These are phyloP conservation scores for Hypsizygus ulmarius DNA, from an alignment of 1,284 basidiomycete genomes.

Conservation along the genomic window DNA sequence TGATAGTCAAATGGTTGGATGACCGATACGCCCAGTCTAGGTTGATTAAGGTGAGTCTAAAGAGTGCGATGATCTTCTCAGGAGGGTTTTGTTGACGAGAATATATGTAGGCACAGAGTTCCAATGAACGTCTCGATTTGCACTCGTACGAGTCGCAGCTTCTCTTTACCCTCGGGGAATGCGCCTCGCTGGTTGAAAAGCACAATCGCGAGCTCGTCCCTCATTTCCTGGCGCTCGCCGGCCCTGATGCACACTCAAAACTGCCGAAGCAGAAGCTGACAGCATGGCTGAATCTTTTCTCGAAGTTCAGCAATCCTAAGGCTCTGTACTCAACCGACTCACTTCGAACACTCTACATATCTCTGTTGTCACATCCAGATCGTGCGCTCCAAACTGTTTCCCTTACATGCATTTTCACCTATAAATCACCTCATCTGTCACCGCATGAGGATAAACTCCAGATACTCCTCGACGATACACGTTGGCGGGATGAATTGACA, in stretches of 20 bases:
- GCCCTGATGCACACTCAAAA: constrained; percentile 35
- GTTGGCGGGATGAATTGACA: constrained; percentile 87
- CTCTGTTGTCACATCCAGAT: constrained; percentile 87
- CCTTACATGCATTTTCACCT: constrained; percentile 81
- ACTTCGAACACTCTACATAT: constrained; percentile 68
- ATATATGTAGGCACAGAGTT: constrained; percentile 49
- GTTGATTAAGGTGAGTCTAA: constrained; percentile 31
- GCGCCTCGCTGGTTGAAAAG: constrained; percentile 73
- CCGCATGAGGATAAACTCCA: constrained; percentile 70
- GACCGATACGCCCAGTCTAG: constrained; percentile 27
- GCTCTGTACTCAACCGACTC: constrained; percentile 72
- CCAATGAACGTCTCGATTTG: constrained; percentile 69
- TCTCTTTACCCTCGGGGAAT: constrained; percentile 64
- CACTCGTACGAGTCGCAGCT: constrained; percentile 81
- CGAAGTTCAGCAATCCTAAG: constrained; percentile 90
- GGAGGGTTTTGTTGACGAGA: constrained; percentile 1
- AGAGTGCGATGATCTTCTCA: constrained; percentile 4
- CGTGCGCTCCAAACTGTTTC: constrained; percentile 74
- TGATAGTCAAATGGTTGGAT: constrained; percentile 46
- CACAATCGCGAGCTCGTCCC: constrained; percentile 82
- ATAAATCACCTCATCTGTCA: constrained; percentile 70
- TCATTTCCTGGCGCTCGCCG: constrained; percentile 66
- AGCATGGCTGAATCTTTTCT: constrained; percentile 83
- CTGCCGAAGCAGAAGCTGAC: constrained; percentile 58
- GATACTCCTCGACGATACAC: constrained; percentile 78